Percentiles rank a stretch among this genome's conserved stretches.
Evolutionary conservation across 1,284 basidiomycete genomes (phyloP).

Genomic region (Filobasidium uniguttulatum): DNA sequence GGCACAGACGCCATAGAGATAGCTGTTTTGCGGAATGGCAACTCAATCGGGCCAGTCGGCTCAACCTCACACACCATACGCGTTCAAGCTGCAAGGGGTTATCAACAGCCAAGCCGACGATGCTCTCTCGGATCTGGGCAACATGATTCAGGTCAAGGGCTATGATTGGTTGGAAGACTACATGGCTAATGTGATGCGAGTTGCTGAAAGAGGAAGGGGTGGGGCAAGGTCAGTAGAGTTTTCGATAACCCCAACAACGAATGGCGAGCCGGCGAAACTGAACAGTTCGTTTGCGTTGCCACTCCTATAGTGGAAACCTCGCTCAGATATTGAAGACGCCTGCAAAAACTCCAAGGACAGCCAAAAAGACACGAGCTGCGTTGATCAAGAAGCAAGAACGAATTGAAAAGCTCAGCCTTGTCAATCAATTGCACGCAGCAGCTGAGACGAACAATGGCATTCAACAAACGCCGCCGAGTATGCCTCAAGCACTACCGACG

Average conservation of each 20-base stretch:
- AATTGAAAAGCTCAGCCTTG: conserved; percentile 23
- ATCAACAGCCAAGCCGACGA: conserved; percentile 22
- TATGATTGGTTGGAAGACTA: conserved; percentile 35
- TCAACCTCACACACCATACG: conserved; percentile 23
- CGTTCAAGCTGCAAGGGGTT: conserved; percentile 13
- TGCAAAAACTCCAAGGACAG: conserved; percentile 26
- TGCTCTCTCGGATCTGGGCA: conserved; percentile 25
- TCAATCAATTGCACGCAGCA: conserved; percentile 14
- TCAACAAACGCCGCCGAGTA: no score
- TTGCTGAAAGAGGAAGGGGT: conserved; percentile 7
- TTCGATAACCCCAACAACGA: conserved; percentile 1
- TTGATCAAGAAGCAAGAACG: conserved; percentile 25
- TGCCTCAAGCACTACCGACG: no score
- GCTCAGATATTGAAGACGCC: conserved; percentile 36
- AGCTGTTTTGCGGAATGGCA: no score
- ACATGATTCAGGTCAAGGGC: conserved; percentile 26
- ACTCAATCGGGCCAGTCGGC: no score
- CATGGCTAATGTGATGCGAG: conserved; percentile 25
- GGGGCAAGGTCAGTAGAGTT: conserved; percentile 2
- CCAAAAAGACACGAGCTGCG: conserved; percentile 33
- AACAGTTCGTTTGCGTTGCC: background rate
- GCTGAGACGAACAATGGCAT: background rate
- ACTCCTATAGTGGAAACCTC: conserved; percentile 23
- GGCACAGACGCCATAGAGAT: no score
- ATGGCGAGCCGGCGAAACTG: conserved; percentile 4